phyloP scores from a whole-genome alignment of 257 asterid genomes.

The Jaltomata sinuosa region DNA sequence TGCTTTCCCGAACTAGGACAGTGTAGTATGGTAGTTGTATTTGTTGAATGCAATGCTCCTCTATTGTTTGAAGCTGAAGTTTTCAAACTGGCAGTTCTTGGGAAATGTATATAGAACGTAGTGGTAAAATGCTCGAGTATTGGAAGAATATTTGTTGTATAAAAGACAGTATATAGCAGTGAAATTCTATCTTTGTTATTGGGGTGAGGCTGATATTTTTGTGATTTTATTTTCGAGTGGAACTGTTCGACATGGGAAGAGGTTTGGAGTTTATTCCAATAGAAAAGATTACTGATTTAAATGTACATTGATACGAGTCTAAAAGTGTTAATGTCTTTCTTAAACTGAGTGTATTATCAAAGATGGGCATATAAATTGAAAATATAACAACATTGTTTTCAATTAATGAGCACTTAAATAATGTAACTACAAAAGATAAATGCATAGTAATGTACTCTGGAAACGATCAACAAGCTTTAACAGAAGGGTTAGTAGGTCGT shows the following conservation, averaged over 20 bases:
- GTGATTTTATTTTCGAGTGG: neutral
- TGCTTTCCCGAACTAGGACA: conserved; percentile 24
- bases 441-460: neutral
- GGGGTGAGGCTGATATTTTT: neutral
- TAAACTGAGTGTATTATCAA: neutral
- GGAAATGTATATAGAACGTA: neutral
- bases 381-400: neutral
- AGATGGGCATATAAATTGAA: neutral
- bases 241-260: neutral
- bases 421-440: neutral
- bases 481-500: conserved; percentile 14
- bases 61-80: neutral
- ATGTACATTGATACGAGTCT: neutral
- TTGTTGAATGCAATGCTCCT: neutral
- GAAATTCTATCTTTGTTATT: neutral
- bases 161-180: neutral
- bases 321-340: neutral
- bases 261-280: neutral
- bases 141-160: neutral
- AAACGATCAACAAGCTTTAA: conserved; percentile 36
- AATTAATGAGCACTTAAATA: neutral
- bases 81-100: neutral
- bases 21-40: neutral
- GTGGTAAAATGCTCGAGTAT: neutral
- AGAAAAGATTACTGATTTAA: neutral